These are phyloP conservation scores for Aspergillus nomiae DNA, from an alignment of 2,329 filamentous ascomycete species.

Conservation along the genomic window DNA sequence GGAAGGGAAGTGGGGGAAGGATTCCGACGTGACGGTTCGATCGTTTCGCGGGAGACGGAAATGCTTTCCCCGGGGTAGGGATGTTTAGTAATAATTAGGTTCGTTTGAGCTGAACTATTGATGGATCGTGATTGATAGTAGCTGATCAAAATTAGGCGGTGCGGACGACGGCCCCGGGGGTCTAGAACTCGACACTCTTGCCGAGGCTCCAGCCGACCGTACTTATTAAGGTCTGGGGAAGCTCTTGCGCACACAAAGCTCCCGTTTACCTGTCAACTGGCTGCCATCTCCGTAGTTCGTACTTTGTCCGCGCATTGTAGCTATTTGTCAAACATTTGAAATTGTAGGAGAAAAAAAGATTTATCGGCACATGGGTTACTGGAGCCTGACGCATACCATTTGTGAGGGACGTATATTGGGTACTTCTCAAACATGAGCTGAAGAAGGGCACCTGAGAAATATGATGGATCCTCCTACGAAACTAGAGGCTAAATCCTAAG, in stretches of 20 bases:
- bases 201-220: not conserved
- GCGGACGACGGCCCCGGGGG: not conserved
- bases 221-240: not conserved
- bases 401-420: not conserved
- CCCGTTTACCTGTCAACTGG: not conserved
- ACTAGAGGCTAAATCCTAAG: not conserved
- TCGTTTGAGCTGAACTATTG: constrained; percentile 7
- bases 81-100: constrained; percentile 2
- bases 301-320: not conserved
- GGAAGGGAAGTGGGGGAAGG: constrained; percentile 5
- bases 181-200: not conserved
- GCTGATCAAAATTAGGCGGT: not conserved
- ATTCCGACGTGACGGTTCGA: constrained; percentile 22
- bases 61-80: not conserved
- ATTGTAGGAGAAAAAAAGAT: not conserved
- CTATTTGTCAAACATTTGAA: not conserved
- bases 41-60: constrained; percentile 8
- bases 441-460: not conserved
- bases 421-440: not conserved
- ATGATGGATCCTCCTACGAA: not conserved
- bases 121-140: constrained; percentile 8
- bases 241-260: not conserved
- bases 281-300: not conserved
- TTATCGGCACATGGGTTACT: not conserved
- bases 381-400: not conserved